Base-by-base conservation (phyloP, 108 stramenopile species). In the Conticribra guillardii region DNA sequence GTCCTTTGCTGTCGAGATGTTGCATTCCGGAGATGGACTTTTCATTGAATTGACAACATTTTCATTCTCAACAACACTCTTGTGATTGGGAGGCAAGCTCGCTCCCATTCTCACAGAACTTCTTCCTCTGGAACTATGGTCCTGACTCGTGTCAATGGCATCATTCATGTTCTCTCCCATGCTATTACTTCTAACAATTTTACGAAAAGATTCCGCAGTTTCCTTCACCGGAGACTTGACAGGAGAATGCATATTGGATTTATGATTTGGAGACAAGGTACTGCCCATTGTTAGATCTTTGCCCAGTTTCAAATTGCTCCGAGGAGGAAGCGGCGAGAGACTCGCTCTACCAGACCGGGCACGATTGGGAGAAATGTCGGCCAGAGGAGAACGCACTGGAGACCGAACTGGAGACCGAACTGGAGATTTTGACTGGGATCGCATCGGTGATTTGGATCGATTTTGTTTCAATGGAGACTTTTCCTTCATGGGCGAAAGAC, bases 321-420 rank as follows among this genome's bases (percentile, higher is more conserved):
- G 53, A 41, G 53, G 31, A 24, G 54, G 49, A 17, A 4, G 27
- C 27, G 2, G 17, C 49, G 30, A 28, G 22, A 60, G 37, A 45
- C 18, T 19, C 21, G 60, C 9, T 30, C 22, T 15, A n/a, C 48
- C 33, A 28, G 44, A 30, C 0, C 30, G 61, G 1, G 54, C 30
- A 18, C 61, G 56, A 69, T 77, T 77, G 49, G 68, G 63, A 49
- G 68, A 69, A 41, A 77, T 52, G 19, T 69, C 62, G 0, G 51
- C 67, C 17, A 77, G 44, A 26, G 76, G 76, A 49, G 71, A 72
- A 28, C 71, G 59, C 21, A 18, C 21, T 0, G n/a, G n/a, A n/a
- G n/a, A n/a, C n/a, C n/a, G n/a, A n/a, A n/a, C n/a, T n/a, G 76
- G 76, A 49, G 71, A 72, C 23, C 71, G 59, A 28, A 18, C 21